phyloP scores from a whole-genome alignment of 208 protist genomes.

The Kentomonas sorsogonicus region DNA sequence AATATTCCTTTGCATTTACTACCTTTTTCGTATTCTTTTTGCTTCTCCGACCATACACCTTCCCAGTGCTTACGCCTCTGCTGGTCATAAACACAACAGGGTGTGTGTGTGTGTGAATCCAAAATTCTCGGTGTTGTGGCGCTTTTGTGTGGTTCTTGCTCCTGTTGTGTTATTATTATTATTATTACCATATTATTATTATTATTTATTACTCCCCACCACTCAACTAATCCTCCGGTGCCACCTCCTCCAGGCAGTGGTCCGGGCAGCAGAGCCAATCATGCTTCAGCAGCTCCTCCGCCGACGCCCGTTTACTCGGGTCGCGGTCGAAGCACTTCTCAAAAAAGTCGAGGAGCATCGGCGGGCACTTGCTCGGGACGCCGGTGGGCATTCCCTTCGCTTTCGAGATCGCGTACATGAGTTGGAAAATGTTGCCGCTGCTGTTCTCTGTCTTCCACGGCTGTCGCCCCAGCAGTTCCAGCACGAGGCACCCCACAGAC shows the following conservation, averaged over 20 bases:
- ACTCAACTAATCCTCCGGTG: conserved; percentile 16
- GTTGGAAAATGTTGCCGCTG: conserved; percentile 63
- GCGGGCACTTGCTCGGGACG: conserved; percentile 57
- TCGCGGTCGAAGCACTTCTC: conserved; percentile 66
- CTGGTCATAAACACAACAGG: background rate
- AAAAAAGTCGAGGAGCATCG: conserved; percentile 55
- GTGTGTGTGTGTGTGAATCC: background rate
- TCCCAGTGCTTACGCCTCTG: background rate
- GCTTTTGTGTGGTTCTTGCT: too few species aligned
- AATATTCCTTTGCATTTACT: conserved; percentile 1
- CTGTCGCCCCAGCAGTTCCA: conserved; percentile 80
- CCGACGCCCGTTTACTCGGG: conserved; percentile 45
- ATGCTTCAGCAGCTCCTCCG: conserved; percentile 61
- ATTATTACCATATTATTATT: too few species aligned
- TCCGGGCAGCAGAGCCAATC: conserved; percentile 76
- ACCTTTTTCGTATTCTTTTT: background rate
- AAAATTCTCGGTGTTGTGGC: background rate
- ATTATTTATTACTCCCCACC: conserved; percentile 1
- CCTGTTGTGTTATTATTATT: too few species aligned
- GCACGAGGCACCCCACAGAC: conserved; percentile 81
- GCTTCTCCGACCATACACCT: background rate
- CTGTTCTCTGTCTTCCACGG: conserved; percentile 41
- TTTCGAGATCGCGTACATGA: conserved; percentile 75
- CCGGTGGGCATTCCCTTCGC: conserved; percentile 67
- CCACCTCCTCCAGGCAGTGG: conserved; percentile 62